Conservation (phyloP, 805 yeast species). For the Brettanomyces anomalus region DNA sequence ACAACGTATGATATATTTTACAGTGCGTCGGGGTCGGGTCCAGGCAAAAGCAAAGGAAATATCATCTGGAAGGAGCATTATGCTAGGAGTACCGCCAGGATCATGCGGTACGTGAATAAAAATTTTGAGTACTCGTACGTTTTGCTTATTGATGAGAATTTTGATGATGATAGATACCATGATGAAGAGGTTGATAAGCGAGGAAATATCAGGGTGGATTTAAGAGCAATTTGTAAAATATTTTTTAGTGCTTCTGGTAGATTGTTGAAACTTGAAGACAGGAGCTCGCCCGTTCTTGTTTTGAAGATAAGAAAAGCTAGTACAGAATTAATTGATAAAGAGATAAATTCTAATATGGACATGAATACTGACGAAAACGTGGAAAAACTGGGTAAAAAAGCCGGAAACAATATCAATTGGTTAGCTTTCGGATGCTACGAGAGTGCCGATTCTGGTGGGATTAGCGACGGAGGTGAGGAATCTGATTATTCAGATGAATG, state of each 20-base stretch:
- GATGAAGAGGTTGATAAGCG: slow-evolving; percentile 41
- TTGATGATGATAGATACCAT: slow-evolving; percentile 67
- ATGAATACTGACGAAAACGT: slow-evolving; percentile 5
- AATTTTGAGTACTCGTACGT: slow-evolving; percentile 31
- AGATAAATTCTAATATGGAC: slow-evolving; percentile 4
- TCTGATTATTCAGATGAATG: slow-evolving; percentile 18
- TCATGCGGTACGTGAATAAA: slow-evolving; percentile 24
- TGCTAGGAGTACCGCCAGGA: slow-evolving; percentile 42
- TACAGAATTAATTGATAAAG: slow-evolving; percentile 9
- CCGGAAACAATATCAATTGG: slow-evolving; percentile 31
- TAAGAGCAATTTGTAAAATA: slow-evolving; percentile 37
- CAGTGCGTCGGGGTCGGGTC: slow-evolving; percentile 25
- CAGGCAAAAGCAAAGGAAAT: neutral
- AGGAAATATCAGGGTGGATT: slow-evolving; percentile 24
- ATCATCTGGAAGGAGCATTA: slow-evolving; percentile 69
- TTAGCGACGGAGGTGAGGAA: slow-evolving; percentile 18
- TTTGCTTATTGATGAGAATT: slow-evolving; percentile 44
- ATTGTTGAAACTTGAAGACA: slow-evolving; percentile 51
- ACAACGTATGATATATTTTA: slow-evolving; percentile 57
- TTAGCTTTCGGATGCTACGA: slow-evolving; percentile 41
- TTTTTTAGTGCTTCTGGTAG: slow-evolving; percentile 68
- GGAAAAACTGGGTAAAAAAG: too few species aligned
- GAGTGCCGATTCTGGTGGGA: slow-evolving; percentile 20
- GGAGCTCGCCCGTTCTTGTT: slow-evolving; percentile 57
- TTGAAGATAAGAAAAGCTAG: slow-evolving; percentile 34